These are phyloP conservation scores for Excoecaria agallocha DNA, from an alignment of 345 rosid species.

Conservation along the genomic window DNA sequence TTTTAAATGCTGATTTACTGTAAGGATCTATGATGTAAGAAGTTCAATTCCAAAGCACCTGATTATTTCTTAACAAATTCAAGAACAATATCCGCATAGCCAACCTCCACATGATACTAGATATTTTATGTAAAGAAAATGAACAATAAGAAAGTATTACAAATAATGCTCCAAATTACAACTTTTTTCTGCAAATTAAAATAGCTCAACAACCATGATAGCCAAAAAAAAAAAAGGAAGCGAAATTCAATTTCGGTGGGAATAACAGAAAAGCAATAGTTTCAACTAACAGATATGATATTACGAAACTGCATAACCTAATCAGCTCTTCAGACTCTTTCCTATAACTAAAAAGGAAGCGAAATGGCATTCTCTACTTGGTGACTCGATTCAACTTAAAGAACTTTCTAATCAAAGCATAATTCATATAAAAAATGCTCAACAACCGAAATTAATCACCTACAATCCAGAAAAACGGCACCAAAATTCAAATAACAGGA, in stretches of 20 bases:
- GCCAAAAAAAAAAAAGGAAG: not conserved
- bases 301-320: not conserved
- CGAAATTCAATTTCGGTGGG: too few relatives aligned
- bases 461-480: not conserved
- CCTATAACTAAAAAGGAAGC: not conserved
- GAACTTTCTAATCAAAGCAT: not conserved
- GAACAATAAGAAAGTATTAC: not conserved
- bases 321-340: not conserved
- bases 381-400: not conserved
- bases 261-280: not conserved
- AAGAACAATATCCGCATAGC: not conserved
- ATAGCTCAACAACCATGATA: not conserved
- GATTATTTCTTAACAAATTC: not conserved
- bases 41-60: not conserved
- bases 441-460: not conserved
- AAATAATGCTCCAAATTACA: not conserved
- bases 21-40: not conserved
- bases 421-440: not conserved
- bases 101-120: not conserved
- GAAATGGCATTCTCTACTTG: not conserved
- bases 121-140: not conserved
- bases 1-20: not conserved
- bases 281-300: not conserved
- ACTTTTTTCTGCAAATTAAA: not conserved
- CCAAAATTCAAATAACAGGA: not conserved